Conservation (phyloP, 768 basidiomycete genomes). For the Termitomyces sp. region DNA sequence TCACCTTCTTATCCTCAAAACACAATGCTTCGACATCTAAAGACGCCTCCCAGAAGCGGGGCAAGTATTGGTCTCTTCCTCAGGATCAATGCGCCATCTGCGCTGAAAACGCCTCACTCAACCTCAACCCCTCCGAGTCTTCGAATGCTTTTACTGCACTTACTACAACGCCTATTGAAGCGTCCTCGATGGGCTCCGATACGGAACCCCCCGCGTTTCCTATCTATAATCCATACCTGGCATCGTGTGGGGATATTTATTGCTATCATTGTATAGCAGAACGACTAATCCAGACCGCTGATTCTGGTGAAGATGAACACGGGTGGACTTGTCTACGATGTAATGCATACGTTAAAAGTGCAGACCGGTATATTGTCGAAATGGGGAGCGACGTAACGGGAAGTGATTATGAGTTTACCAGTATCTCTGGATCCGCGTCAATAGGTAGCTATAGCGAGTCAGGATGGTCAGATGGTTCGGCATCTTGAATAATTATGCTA, state of each 20-base stretch:
- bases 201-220: slow-evolving; percentile 56
- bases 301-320: slow-evolving; percentile 55
- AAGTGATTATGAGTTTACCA: slow-evolving; percentile 64
- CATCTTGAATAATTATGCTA: slow-evolving; percentile 4
- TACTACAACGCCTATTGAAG: slow-evolving; percentile 18
- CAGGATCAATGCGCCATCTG: slow-evolving; percentile 89
- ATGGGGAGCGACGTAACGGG: slow-evolving; percentile 37
- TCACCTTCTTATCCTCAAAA: slow-evolving; percentile 26
- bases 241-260: slow-evolving; percentile 83
- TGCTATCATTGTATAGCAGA: slow-evolving; percentile 94
- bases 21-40: slow-evolving; percentile 11
- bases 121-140: slow-evolving; percentile 54
- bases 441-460: slow-evolving; percentile 52
- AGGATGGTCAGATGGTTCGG: slow-evolving; percentile 33
- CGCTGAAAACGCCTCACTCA: slow-evolving; percentile 68
- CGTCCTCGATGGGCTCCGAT: slow-evolving; percentile 26
- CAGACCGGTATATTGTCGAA: slow-evolving; percentile 55
- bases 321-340: slow-evolving; percentile 89
- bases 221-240: slow-evolving; percentile 78
- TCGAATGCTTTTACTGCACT: slow-evolving; percentile 46
- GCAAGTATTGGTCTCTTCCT: slow-evolving; percentile 71
- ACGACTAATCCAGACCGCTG: slow-evolving; percentile 70
- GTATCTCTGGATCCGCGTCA: slow-evolving; percentile 58
- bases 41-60: slow-evolving; percentile 32
- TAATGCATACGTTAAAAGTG: slow-evolving; percentile 58